phyloP scores from a whole-genome alignment of 2,329 filamentous ascomycete species.

The Talaromyces sp. region DNA sequence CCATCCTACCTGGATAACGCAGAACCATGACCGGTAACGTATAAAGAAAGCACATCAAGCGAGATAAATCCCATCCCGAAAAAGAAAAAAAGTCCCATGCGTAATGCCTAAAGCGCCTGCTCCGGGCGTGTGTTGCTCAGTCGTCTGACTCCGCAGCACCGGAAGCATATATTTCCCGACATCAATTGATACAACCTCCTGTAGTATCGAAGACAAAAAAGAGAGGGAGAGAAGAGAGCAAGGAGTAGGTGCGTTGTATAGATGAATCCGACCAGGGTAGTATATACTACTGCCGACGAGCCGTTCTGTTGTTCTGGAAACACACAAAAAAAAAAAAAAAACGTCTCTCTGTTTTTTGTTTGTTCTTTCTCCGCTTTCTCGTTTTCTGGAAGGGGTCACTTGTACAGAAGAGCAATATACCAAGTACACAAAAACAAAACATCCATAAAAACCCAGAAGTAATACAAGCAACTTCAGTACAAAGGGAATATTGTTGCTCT shows the following conservation, averaged over 20 bases:
- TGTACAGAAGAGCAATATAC: slow-evolving; percentile 10
- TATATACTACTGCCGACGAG: neutral
- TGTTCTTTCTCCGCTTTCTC: slow-evolving; percentile 4
- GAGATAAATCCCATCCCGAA: neutral
- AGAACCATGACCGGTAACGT: neutral
- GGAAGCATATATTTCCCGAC: slow-evolving; percentile 4
- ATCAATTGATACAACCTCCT: slow-evolving; percentile 2
- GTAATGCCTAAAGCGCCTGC: slow-evolving; percentile 10
- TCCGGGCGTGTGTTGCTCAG: neutral
- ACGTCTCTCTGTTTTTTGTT: neutral
- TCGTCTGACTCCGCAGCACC: slow-evolving; percentile 1
- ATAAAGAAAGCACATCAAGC: neutral
- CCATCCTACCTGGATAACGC: neutral
- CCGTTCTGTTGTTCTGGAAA: neutral
- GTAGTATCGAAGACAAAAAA: neutral
- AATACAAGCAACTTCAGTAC: slow-evolving; percentile 1
- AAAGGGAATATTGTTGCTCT: slow-evolving; percentile 2
- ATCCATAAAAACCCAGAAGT: neutral
- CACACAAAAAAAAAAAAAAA: neutral
- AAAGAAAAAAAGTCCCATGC: neutral
- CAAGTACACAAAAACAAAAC: slow-evolving; percentile 1
- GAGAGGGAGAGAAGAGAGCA: neutral
- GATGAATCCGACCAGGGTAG: neutral
- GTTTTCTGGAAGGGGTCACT: slow-evolving; percentile 2
- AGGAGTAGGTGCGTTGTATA: slow-evolving; percentile 4